Evolutionary conservation across 169 alveolate genomes (phyloP).

Genomic region (Plasmodium cynomolgi): DNA sequence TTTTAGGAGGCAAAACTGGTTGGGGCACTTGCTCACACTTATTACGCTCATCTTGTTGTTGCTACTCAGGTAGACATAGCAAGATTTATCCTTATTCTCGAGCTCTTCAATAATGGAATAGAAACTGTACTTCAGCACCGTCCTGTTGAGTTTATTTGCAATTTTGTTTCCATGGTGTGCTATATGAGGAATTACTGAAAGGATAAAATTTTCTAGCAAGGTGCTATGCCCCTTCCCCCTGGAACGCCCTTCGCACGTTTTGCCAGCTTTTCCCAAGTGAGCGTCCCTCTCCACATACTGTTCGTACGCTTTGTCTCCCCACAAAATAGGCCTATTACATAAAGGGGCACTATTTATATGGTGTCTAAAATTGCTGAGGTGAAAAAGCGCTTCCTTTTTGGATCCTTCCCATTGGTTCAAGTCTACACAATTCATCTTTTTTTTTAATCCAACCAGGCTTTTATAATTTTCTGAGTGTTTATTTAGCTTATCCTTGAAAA

Average conservation of each 20-base stretch:
- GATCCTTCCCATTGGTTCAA: constrained; percentile 9
- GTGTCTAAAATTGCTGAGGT: constrained; percentile 1
- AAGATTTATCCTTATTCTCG: constrained; percentile 10
- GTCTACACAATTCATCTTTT: neutral
- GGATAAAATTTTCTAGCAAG: constrained; percentile 1
- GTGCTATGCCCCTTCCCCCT: neutral
- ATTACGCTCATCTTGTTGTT: constrained; percentile 40
- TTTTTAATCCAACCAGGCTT: constrained; percentile 29
- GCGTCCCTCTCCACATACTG: neutral
- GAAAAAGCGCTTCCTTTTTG: constrained; percentile 3
- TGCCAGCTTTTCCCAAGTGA: neutral
- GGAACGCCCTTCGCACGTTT: neutral
- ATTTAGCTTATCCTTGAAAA: constrained; percentile 36
- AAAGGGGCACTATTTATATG: neutral
- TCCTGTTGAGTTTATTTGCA: constrained; percentile 10
- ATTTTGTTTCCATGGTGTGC: neutral
- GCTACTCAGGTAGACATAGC: constrained; percentile 46
- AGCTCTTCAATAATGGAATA: constrained; percentile 54
- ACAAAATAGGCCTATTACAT: neutral
- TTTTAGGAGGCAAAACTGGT: constrained; percentile 15
- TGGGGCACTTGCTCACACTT: constrained; percentile 52
- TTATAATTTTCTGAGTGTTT: constrained; percentile 51
- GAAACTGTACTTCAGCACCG: constrained; percentile 26
- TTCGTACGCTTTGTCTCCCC: neutral
- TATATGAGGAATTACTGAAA: constrained; percentile 1